These are phyloP conservation scores for Nidularia pulvinata DNA, from an alignment of 768 basidiomycete species.

Conservation along the genomic window DNA sequence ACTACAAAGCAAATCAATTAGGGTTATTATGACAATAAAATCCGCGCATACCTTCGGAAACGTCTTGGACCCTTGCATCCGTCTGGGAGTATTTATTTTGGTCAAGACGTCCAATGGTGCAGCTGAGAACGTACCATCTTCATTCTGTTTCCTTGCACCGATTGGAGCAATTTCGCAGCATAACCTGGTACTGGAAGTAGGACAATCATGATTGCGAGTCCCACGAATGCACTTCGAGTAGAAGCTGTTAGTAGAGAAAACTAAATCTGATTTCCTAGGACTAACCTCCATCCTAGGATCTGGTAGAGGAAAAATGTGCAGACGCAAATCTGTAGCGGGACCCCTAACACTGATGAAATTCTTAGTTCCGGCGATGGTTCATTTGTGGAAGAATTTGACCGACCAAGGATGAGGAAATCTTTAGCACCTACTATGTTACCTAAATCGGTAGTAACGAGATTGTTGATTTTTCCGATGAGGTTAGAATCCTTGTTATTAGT, in stretches of 20 bases:
- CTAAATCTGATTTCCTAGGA: not conserved
- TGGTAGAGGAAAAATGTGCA: slow-evolving; percentile 36
- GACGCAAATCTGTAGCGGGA: slow-evolving; percentile 29
- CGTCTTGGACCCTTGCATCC: slow-evolving; percentile 28
- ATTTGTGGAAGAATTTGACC: too few relatives aligned
- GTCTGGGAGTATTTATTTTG: not conserved
- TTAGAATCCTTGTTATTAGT: too few relatives aligned
- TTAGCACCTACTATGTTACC: slow-evolving; percentile 30
- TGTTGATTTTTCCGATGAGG: slow-evolving; percentile 76
- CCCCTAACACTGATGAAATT: slow-evolving; percentile 1
- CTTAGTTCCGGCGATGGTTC: not conserved
- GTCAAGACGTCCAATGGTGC: not conserved
- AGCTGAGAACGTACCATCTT: slow-evolving; percentile 41
- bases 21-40: slow-evolving; percentile 3
- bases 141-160: slow-evolving; percentile 53
- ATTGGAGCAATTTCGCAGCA: slow-evolving; percentile 46
- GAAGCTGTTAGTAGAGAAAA: not conserved
- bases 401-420: slow-evolving; percentile 28
- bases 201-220: slow-evolving; percentile 48
- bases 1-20: slow-evolving; percentile 23
- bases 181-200: slow-evolving; percentile 60
- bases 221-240: slow-evolving; percentile 44
- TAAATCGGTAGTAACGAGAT: slow-evolving; percentile 68
- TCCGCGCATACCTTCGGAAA: slow-evolving; percentile 51
- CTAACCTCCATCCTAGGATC: slow-evolving; percentile 37